Evolutionary conservation across 768 basidiomycete genomes (phyloP), one percentile per base, ranked within the genome.

Genomic region (Tubosaeta brunneosetosa): DNA sequence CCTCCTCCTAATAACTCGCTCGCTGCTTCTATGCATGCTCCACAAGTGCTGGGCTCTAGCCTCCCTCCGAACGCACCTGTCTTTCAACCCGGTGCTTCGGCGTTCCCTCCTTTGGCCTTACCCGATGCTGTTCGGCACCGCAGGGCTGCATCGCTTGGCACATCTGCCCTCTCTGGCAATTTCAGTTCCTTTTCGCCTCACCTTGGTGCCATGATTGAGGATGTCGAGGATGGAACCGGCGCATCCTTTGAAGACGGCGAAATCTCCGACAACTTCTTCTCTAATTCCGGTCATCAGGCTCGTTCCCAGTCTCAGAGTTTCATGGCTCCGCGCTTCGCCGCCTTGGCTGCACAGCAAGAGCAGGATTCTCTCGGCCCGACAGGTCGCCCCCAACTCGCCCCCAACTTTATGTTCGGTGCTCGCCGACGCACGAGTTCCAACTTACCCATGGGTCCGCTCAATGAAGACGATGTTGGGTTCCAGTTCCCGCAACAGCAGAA

Each of bases 361-460:
- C 61, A 62, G 37, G 83, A 88, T 56, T 41, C 73, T 51, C 61
- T 87, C 46, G 85, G 89, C 31, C 82, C 89, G 14, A 80, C 86
- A 27, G 86, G 90, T 42, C 84, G 92, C 56, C 92, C 91, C 36
- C 91, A 94, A 66, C 81, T 94, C 36, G 91, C 91, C 11, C 92
- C 92, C n/a, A 77, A 78, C 45, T 95, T 97, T 71, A 91, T 86
- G 78, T 97, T 94, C 67, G 94, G 92, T 45, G 82, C 84, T 51
- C 73, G 73, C 59, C 70, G 73, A 50, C 75, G 76, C 55, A 74
- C 83, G 26, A 83, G 79, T 63, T 71, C 75, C 33, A 67, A 70
- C 37, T 72, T 76, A 25, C 77, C 80, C 12, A 76, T 86, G 71
- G 86, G 82, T 4, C 86, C 88, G 27, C 74, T 88, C 63, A 86